phyloP scores from a whole-genome alignment of 257 asterid species.

The Solanum pinnatisectum region DNA sequence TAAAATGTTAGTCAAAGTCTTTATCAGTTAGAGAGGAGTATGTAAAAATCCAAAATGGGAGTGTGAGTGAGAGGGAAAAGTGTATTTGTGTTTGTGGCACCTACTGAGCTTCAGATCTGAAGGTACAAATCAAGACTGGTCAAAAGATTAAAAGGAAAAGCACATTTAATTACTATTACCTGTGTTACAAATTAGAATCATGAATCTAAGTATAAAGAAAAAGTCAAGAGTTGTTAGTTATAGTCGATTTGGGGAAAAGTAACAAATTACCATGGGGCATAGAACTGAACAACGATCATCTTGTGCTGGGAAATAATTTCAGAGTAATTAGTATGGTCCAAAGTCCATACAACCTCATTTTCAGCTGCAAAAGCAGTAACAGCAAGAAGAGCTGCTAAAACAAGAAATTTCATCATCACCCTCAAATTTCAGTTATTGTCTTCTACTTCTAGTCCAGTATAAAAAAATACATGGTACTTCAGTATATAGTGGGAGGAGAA shows the following conservation, averaged over 20 bases:
- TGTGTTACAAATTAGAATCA: not conserved
- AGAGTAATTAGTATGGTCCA: conserved; percentile 60
- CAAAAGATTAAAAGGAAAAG: not conserved
- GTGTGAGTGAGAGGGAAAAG: not conserved
- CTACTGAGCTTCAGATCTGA: not conserved
- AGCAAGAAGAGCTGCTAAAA: conserved; percentile 5
- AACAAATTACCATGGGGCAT: conserved; percentile 57
- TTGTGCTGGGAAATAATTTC: conserved; percentile 32
- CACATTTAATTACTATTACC: not conserved
- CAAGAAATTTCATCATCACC: not conserved
- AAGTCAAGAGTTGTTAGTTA: not conserved
- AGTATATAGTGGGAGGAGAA: not conserved
- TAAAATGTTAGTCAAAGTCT: too few species aligned
- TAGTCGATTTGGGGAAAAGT: not conserved
- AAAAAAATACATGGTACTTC: not conserved
- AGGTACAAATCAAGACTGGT: not conserved
- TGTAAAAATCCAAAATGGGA: not conserved
- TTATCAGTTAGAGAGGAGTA: not conserved
- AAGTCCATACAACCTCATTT: conserved; percentile 39
- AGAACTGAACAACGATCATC: conserved; percentile 72
- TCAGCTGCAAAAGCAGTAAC: conserved; percentile 22
- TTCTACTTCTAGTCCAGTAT: not conserved
- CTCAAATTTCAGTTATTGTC: not conserved
- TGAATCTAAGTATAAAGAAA: not conserved
- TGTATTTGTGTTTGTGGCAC: not conserved